phyloP scores from a whole-genome alignment of 345 rosid genomes.

The Anastatica hierochuntica region DNA sequence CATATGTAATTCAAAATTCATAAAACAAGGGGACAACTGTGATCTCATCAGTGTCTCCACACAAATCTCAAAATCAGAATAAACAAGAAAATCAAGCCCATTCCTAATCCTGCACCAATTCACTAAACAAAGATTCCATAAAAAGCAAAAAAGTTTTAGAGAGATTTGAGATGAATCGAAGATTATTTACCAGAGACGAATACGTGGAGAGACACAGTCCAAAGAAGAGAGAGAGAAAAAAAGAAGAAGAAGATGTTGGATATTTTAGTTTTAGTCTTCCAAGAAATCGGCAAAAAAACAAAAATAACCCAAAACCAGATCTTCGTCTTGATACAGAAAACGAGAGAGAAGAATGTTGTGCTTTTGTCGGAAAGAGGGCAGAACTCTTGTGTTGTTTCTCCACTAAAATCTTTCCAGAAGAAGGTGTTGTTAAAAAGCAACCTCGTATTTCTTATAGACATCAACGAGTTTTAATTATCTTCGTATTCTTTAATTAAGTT shows the following conservation, averaged over 20 bases:
- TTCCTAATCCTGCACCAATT: not conserved
- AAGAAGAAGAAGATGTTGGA: not conserved
- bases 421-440: constrained; percentile 13
- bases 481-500: not conserved
- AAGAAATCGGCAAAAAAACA: not conserved
- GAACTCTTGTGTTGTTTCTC: not conserved
- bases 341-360: not conserved
- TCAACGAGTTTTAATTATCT: not conserved
- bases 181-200: constrained; percentile 17
- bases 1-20: not conserved
- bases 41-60: not conserved
- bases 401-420: not conserved
- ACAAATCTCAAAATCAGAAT: not conserved
- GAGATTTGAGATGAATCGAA: not conserved
- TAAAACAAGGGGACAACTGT: not conserved
- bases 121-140: not conserved
- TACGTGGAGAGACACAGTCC: constrained; percentile 22
- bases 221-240: not conserved
- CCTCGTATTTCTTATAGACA: constrained; percentile 7
- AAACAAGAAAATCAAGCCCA: not conserved
- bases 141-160: not conserved
- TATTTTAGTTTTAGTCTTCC: not conserved
- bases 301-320: not conserved
- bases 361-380: no score
- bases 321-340: not conserved